Evolutionary conservation across 352 stramenopile genomes (phyloP), one percentile per base, ranked within the genome.

Genomic region (Globisporangium abappressorium): DNA sequence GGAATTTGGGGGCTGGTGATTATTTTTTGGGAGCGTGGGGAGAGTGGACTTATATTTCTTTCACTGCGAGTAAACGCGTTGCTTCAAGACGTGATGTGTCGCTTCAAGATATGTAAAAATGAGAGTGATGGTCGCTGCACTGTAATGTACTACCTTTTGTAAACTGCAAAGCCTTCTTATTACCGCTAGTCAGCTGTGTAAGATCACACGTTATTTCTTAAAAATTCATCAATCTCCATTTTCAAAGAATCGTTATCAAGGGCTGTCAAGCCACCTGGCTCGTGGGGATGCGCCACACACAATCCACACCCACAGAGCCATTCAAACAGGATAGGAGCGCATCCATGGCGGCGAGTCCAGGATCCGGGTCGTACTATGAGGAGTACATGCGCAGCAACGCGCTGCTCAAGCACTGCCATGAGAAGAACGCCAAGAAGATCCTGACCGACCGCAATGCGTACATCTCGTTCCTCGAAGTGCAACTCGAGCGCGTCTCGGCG

Each of bases 381-480:
- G 84, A 91, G 67, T 94, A 92, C 73, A 92, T 94, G 84, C 84
- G 85, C 62, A 84, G 74, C 59, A 92, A 77, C 30, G 85, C 85
- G 41, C 70, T 91, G 70, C 77, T 86, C 54, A 91, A 92, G 64
- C 82, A 91, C 66, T 79, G 71, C 30, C 69, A 70, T 41, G 60
- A 74, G 12, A 71, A 74, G 59, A 83, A 82, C 62, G 69, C 85
- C 5, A 89, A 92, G 72, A 82, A 91, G 58, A 73, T 96, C 41
- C 72, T 96, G 46, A 96, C 87, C 2, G 89, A 96, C 72, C 84
- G 89, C 38, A 84, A 76, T 54, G 89, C 89, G 47, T 96, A 96
- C 78, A 90, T 95, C 34, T 94, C 85, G 7, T 96, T 94, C 73
- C 81, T 96, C 2, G 89, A 96, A 67, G 85, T 93, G 66, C 89